Conservation (phyloP, 2,329 filamentous ascomycete genomes). For the Colletotrichum gigasporum region DNA sequence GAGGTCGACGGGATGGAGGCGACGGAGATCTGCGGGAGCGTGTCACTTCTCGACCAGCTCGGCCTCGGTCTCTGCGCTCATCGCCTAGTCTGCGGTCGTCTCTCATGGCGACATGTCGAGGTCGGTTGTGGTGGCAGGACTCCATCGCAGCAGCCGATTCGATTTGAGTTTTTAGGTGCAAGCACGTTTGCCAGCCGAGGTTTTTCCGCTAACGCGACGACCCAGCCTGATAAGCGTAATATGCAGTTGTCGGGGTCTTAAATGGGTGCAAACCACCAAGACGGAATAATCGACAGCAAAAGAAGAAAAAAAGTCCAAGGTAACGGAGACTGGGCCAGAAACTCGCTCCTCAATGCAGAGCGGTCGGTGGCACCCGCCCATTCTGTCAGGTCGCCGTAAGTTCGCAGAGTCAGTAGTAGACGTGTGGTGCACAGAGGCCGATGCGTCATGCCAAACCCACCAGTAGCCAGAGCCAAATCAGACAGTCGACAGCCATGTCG, state of each 20-base stretch:
- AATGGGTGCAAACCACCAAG: constrained; percentile 1
- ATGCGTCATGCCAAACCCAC: constrained; percentile 3
- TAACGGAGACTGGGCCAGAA: neutral
- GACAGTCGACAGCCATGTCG: neutral
- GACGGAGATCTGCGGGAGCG: constrained; percentile 45
- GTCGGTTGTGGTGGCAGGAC: constrained; percentile 27
- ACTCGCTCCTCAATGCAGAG: neutral
- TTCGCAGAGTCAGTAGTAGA: neutral
- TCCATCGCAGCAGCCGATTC: constrained; percentile 27
- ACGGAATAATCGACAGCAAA: neutral
- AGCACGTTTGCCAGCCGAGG: constrained; percentile 29
- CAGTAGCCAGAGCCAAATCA: neutral
- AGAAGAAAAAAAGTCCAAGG: neutral
- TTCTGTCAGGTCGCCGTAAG: neutral
- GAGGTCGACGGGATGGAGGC: constrained; percentile 35
- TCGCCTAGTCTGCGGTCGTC: constrained; percentile 51
- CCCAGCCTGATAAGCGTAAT: constrained; percentile 13
- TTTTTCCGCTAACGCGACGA: constrained; percentile 32
- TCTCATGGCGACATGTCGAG: constrained; percentile 52
- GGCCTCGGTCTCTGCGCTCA: constrained; percentile 51
- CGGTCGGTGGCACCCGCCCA: neutral
- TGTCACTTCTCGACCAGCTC: constrained; percentile 48
- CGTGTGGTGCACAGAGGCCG: neutral
- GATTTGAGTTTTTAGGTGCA: constrained; percentile 35
- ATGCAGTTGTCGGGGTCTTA: constrained; percentile 25